Conservation (phyloP, 2,329 filamentous ascomycete genomes). For the Sporothrix humicola region DNA sequence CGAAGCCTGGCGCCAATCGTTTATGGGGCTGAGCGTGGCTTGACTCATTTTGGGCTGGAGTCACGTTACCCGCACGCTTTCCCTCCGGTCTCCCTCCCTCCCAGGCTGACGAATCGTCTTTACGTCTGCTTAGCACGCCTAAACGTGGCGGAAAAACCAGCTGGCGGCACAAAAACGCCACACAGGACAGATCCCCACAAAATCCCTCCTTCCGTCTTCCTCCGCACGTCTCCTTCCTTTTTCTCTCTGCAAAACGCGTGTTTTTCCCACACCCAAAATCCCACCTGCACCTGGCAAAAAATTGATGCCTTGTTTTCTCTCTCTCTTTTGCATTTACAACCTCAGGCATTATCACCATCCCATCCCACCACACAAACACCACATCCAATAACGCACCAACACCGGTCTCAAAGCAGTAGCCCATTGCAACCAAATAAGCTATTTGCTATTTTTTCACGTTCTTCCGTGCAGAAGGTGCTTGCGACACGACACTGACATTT, state of each 20-base stretch:
- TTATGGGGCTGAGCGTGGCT: slow-evolving; percentile 22
- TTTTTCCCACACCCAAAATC: neutral
- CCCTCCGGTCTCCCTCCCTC: neutral
- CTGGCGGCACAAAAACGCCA: slow-evolving; percentile 15
- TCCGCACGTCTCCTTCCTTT: neutral
- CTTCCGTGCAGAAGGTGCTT: neutral
- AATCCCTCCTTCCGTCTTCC: neutral
- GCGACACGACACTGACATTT: slow-evolving; percentile 11
- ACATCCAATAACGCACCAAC: slow-evolving; percentile 14
- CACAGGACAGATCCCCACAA: neutral
- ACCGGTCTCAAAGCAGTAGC: slow-evolving; percentile 1
- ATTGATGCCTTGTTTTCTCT: slow-evolving; percentile 29
- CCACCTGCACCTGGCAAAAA: neutral
- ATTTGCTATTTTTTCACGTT: neutral
- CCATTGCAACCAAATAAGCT: slow-evolving; percentile 8
- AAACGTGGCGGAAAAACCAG: slow-evolving; percentile 2
- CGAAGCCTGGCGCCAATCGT: neutral
- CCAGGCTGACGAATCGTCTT: slow-evolving; percentile 26
- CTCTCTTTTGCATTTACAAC: slow-evolving; percentile 30
- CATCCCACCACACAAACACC: slow-evolving; percentile 23
- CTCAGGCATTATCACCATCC: slow-evolving; percentile 32
- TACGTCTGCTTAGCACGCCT: neutral
- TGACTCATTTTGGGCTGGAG: slow-evolving; percentile 8
- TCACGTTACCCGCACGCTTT: slow-evolving; percentile 11
- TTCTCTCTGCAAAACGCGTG: neutral